Conservation (phyloP, 345 rosid species). For the Euclidium syriacum region DNA sequence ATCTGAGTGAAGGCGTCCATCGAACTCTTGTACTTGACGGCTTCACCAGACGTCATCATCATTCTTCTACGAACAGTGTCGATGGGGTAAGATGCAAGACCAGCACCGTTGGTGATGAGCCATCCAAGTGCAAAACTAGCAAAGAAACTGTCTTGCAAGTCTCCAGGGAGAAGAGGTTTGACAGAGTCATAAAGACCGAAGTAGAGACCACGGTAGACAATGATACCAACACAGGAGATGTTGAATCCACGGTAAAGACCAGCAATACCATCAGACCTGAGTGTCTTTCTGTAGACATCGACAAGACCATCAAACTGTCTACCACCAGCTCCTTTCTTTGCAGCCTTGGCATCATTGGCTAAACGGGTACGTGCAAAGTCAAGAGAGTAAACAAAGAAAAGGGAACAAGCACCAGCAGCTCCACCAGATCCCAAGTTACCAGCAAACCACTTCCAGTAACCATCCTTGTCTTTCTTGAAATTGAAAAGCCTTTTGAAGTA, state of each 20-base stretch:
- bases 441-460: constrained; percentile 94
- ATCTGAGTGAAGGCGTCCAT: constrained; percentile 67
- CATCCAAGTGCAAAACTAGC: constrained; percentile 90
- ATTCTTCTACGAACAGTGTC: constrained; percentile 93
- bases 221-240: constrained; percentile 82
- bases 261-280: constrained; percentile 68
- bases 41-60: constrained; percentile 98
- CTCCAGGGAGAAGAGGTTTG: constrained; percentile 66
- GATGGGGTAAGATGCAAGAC: constrained; percentile 83
- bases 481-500: constrained; percentile 85
- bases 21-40: constrained; percentile 86
- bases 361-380: constrained; percentile 89
- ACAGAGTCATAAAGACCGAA: constrained; percentile 80
- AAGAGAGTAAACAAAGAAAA: constrained; percentile 76
- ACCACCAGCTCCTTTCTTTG: constrained; percentile 84
- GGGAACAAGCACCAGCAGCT: constrained; percentile 88
- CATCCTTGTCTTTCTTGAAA: constrained; percentile 87
- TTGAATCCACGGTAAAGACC: constrained; percentile 94
- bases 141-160: constrained; percentile 73
- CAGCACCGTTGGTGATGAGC: constrained; percentile 86
- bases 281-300: constrained; percentile 77
- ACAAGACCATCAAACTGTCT: constrained; percentile 81
- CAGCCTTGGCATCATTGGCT: constrained; percentile 89
- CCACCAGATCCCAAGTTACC: constrained; percentile 92
- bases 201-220: constrained; percentile 85